phyloP scores from a whole-genome alignment of 140 eudicot genomes.

The Cichorium intybus region DNA sequence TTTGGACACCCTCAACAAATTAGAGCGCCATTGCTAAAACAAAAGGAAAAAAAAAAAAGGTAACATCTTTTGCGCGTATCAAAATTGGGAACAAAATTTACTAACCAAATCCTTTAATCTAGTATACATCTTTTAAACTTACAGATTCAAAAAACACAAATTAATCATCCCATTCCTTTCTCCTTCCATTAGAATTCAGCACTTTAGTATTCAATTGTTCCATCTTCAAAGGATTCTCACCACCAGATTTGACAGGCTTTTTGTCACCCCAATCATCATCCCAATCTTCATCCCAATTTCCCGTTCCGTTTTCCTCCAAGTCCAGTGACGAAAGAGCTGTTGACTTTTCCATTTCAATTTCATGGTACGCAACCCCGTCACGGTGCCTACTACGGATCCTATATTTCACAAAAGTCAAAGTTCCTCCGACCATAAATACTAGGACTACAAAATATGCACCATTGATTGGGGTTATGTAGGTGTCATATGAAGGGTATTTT shows the following conservation, averaged over 20 bases:
- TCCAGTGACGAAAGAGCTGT: constrained; percentile 7
- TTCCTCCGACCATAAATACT: constrained; percentile 44
- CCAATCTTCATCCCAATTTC: constrained; percentile 65
- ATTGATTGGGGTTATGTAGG: constrained; percentile 44
- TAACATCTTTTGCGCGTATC: constrained; percentile 10
- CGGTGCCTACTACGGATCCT: constrained; percentile 40
- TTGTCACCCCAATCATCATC: constrained; percentile 72
- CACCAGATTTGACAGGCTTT: constrained; percentile 38
- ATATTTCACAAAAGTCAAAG: constrained; percentile 37
- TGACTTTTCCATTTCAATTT: constrained; percentile 62
- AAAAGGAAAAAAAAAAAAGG: background rate
- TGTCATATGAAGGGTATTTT: constrained; percentile 25
- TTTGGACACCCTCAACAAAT: no score
- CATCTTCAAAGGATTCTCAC: constrained; percentile 12
- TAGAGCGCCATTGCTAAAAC: background rate
- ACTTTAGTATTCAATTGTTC: constrained; percentile 20
- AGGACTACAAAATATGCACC: constrained; percentile 41
- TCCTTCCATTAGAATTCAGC: constrained; percentile 40
- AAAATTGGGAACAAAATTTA: constrained; percentile 16
- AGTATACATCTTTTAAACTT: background rate
- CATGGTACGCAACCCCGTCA: constrained; percentile 54
- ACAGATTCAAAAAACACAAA: no score
- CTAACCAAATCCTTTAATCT: constrained; percentile 19
- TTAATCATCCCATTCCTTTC: constrained; percentile 63
- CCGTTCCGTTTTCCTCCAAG: constrained; percentile 28